phyloP scores from a whole-genome alignment of 176 grass and related monocot species.

The Puya raimondii region DNA sequence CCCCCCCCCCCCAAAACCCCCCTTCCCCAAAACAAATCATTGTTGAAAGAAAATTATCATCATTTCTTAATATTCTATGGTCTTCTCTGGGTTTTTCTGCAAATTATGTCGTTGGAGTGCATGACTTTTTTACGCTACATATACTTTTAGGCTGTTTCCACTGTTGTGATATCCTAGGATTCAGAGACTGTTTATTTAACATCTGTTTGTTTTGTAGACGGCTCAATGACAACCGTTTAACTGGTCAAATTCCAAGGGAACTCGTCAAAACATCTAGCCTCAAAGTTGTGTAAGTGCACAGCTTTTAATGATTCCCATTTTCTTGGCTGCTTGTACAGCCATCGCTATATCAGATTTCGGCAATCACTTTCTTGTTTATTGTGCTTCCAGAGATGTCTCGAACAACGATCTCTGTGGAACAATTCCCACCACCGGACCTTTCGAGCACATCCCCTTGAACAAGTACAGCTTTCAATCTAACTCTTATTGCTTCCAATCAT shows the following conservation, averaged over 20 bases:
- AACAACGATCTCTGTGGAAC: slow-evolving; percentile 69
- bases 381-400: slow-evolving; percentile 55
- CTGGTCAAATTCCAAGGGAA: slow-evolving; percentile 55
- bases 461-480: slow-evolving; percentile 32
- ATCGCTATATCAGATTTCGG: slow-evolving; percentile 3
- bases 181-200: not conserved
- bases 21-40: too few species aligned
- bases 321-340: not conserved
- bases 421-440: slow-evolving; percentile 68
- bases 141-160: not conserved
- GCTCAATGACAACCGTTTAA: slow-evolving; percentile 53
- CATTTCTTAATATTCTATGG: not conserved
- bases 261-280: slow-evolving; percentile 42
- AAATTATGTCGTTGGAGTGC: not conserved
- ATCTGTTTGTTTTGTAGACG: slow-evolving; percentile 28
- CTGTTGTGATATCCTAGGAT: not conserved
- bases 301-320: not conserved
- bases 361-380: slow-evolving; percentile 16
- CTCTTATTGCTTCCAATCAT: not conserved
- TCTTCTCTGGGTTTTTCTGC: not conserved
- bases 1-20: too few species aligned
- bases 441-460: slow-evolving; percentile 54
- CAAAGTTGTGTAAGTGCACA: slow-evolving; percentile 67
- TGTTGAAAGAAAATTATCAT: too few species aligned
- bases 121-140: not conserved